Evolutionary conservation across 108 stramenopile genomes (phyloP).

Genomic region (Fistulifera pelliculosa): DNA sequence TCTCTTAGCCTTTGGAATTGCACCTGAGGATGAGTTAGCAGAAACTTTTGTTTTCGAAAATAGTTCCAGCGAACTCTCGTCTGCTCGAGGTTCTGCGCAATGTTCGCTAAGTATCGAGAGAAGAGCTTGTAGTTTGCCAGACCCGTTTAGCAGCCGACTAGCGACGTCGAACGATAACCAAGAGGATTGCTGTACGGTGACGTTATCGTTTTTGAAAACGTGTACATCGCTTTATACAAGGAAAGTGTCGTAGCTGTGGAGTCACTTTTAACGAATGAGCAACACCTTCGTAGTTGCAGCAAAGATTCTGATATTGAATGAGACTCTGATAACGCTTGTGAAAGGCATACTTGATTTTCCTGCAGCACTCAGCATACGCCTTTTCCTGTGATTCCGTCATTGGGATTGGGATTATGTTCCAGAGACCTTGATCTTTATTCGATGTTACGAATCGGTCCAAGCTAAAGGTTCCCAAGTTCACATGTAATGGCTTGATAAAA

Average conservation of each 20-base stretch:
- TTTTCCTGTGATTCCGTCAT: too few relatives aligned
- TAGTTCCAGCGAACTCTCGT: constrained; percentile 1
- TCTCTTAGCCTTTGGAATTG: constrained; percentile 16
- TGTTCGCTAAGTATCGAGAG: constrained; percentile 35
- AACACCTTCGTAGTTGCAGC: constrained; percentile 21
- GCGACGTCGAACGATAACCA: constrained; percentile 11
- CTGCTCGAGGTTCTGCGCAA: constrained; percentile 22
- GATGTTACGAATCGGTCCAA: too few relatives aligned
- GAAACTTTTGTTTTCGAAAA: background rate
- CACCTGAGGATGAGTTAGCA: too few relatives aligned
- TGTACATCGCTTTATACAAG: background rate
- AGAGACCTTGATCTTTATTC: too few relatives aligned
- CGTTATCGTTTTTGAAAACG: background rate
- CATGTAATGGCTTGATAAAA: too few relatives aligned
- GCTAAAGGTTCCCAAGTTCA: too few relatives aligned
- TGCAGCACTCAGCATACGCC: too few relatives aligned
- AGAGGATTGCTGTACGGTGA: background rate
- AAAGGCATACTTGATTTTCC: too few relatives aligned
- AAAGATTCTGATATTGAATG: constrained; percentile 17
- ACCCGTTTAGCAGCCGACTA: constrained; percentile 28
- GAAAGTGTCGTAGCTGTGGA: background rate
- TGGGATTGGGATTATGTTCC: too few relatives aligned
- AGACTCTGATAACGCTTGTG: background rate
- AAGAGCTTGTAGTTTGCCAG: constrained; percentile 61
- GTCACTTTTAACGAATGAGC: constrained; percentile 16